These are phyloP conservation scores for Heritiera littoralis DNA, from an alignment of 345 rosid genomes.

Conservation along the genomic window DNA sequence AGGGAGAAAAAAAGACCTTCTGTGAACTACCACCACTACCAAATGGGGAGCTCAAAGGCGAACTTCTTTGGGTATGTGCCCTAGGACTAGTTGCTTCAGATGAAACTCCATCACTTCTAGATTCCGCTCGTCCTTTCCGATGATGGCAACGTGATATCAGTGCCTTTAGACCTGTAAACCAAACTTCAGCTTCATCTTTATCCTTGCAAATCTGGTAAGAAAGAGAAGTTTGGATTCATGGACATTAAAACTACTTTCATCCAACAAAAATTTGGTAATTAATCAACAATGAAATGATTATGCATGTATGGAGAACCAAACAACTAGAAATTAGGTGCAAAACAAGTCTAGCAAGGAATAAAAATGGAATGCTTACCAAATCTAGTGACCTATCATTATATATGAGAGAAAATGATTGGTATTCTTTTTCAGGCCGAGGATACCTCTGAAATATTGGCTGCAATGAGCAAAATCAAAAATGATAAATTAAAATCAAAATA, in stretches of 20 bases:
- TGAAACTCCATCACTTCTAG: conserved; percentile 68
- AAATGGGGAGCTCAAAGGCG: conserved; percentile 72
- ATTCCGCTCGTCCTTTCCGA: conserved; percentile 57
- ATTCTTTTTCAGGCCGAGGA: conserved; percentile 85
- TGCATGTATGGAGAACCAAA: background rate
- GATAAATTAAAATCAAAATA: background rate
- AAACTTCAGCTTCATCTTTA: conserved; percentile 84
- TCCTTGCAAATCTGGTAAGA: conserved; percentile 68
- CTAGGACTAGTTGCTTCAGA: conserved; percentile 80
- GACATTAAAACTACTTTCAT: background rate
- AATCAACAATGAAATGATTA: background rate
- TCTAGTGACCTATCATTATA: conserved; percentile 70
- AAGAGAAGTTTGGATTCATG: background rate
- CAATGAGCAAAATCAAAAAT: conserved; percentile 21
- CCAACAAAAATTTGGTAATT: background rate
- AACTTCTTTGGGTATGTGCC: conserved; percentile 61
- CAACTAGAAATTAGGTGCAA: background rate
- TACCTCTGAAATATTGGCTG: conserved; percentile 83
- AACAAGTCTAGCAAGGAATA: conserved; percentile 7
- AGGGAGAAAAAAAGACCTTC: conserved; percentile 48
- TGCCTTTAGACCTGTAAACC: conserved; percentile 81
- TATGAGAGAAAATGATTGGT: conserved; percentile 81
- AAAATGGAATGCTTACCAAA: conserved; percentile 50
- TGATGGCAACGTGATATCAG: conserved; percentile 57
- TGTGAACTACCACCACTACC: conserved; percentile 62